Conservation (phyloP, 2,329 filamentous ascomycete genomes). For the Pseudofabraea citricarpa region DNA sequence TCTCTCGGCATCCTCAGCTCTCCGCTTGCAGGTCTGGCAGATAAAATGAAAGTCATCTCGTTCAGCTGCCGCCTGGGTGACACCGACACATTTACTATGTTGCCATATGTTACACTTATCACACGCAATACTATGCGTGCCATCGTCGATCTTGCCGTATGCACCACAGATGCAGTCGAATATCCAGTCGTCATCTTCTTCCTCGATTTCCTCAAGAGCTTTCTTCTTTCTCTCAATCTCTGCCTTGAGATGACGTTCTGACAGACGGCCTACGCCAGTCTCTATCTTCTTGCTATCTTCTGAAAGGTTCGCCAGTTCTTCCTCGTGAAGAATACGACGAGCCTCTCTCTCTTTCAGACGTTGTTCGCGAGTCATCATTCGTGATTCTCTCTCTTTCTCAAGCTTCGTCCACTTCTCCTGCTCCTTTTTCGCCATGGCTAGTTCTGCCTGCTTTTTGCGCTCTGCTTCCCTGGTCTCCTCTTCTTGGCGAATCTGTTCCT, state of each 20-base stretch:
- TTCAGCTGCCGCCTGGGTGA: conserved; percentile 75
- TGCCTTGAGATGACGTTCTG: conserved; percentile 73
- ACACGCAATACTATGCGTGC: conserved; percentile 88
- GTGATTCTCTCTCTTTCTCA: conserved; percentile 71
- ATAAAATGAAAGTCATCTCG: conserved; percentile 83
- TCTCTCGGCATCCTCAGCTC: conserved; percentile 54
- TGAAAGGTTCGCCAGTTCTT: conserved; percentile 74
- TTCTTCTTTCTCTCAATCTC: conserved; percentile 77
- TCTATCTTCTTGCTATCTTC: conserved; percentile 64
- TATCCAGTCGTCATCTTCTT: conserved; percentile 77
- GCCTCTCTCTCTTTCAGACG: conserved; percentile 81
- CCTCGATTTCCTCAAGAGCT: conserved; percentile 65
- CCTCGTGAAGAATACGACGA: conserved; percentile 77
- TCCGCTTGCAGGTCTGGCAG: conserved; percentile 71
- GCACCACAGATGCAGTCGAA: conserved; percentile 94
- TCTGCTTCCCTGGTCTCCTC: conserved; percentile 68
- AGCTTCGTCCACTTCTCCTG: conserved; percentile 54
- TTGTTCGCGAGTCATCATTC: conserved; percentile 79
- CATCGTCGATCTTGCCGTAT: conserved; percentile 90
- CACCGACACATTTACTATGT: conserved; percentile 85
- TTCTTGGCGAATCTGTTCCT: conserved; percentile 72
- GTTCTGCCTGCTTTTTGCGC: conserved; percentile 58
- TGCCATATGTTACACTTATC: conserved; percentile 96
- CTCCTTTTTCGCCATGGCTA: conserved; percentile 61
- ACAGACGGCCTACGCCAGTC: conserved; percentile 56